phyloP scores from a whole-genome alignment of 2,329 filamentous ascomycete species.

The Clonostachys chloroleuca region DNA sequence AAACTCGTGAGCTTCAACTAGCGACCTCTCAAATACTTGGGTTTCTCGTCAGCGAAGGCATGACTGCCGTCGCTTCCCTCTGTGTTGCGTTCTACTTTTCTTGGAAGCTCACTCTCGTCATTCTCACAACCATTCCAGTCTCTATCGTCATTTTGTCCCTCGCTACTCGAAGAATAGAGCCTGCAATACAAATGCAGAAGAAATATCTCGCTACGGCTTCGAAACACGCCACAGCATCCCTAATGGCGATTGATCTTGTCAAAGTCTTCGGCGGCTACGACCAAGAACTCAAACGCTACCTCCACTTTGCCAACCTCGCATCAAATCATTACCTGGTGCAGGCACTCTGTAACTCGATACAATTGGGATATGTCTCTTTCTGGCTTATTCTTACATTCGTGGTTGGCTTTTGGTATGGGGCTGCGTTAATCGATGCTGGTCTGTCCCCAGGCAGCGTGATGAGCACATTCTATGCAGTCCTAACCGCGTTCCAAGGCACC shows the following conservation, averaged over 20 bases:
- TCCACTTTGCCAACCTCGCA: slow-evolving; percentile 48
- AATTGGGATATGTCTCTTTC: slow-evolving; percentile 70
- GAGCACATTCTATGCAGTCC: slow-evolving; percentile 79
- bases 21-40: slow-evolving; percentile 79
- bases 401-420: slow-evolving; percentile 85
- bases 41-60: slow-evolving; percentile 56
- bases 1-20: slow-evolving; percentile 76
- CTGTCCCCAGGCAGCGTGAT: slow-evolving; percentile 64
- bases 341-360: slow-evolving; percentile 63
- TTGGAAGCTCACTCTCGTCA: slow-evolving; percentile 79
- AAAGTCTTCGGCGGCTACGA: slow-evolving; percentile 79
- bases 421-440: slow-evolving; percentile 59
- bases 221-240: slow-evolving; percentile 65
- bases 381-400: slow-evolving; percentile 78
- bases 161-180: slow-evolving; percentile 56
- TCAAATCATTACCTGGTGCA: slow-evolving; percentile 62
- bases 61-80: slow-evolving; percentile 63
- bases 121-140: slow-evolving; percentile 68
- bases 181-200: slow-evolving; percentile 66
- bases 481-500: slow-evolving; percentile 72
- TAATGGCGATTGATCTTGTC: slow-evolving; percentile 76
- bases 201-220: slow-evolving; percentile 63
- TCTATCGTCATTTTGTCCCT: slow-evolving; percentile 56
- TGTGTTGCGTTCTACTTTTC: slow-evolving; percentile 72
- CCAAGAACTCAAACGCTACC: slow-evolving; percentile 65